Conservation (phyloP, 371 early-diverging fungal species). For the Mucor plumbeus region DNA sequence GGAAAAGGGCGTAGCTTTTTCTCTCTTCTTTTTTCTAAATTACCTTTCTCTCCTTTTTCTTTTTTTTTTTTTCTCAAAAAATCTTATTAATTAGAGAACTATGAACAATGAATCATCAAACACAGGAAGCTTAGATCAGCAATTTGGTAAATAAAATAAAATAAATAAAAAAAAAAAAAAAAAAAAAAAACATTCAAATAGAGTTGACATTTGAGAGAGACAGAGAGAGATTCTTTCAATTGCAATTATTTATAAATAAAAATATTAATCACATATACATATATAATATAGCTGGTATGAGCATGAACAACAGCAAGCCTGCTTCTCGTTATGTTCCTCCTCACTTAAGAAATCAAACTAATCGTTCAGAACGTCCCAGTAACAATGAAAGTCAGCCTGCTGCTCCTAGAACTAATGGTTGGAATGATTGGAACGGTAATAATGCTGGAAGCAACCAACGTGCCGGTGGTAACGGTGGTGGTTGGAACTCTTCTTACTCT, state of each 20-base stretch:
- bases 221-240: not conserved
- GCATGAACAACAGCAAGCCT: constrained; percentile 47
- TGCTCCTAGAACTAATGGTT: constrained; percentile 27
- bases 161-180: too few relatives aligned
- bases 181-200: too few relatives aligned
- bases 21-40: not conserved
- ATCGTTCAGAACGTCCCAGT: constrained; percentile 7
- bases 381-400: constrained; percentile 13
- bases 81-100: constrained; percentile 24
- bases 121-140: constrained; percentile 67
- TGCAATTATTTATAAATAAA: not conserved
- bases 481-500: constrained; percentile 62
- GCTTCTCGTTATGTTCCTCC: constrained; percentile 54
- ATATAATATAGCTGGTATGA: constrained; percentile 64
- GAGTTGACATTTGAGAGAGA: not conserved
- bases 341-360: constrained; percentile 50
- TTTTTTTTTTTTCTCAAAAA: constrained; percentile 25
- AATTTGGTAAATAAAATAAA: constrained; percentile 52
- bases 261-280: not conserved
- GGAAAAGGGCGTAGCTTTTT: constrained; percentile 7
- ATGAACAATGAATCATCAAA: constrained; percentile 66
- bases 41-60: constrained; percentile 5
- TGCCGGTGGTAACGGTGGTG: constrained; percentile 27
- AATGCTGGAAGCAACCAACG: constrained; percentile 14
- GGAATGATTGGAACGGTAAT: constrained; percentile 37